Conservation (phyloP, 1,284 basidiomycete genomes). For the Xerocomus alliaceus region DNA sequence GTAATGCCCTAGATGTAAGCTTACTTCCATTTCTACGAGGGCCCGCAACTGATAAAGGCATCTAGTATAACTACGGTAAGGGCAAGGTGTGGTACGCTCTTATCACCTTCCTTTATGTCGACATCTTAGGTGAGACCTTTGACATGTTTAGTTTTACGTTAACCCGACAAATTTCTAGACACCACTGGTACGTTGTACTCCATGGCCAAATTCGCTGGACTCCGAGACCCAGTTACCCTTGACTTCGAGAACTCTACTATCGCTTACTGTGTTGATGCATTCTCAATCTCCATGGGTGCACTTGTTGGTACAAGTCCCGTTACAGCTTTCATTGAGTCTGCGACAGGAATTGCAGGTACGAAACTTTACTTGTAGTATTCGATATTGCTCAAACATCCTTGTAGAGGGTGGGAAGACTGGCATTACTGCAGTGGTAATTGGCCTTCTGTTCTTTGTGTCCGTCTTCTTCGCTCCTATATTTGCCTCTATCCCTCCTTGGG, state of each 20-base stretch:
- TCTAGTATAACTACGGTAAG: conserved; percentile 63
- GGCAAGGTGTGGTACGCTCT: conserved; percentile 88
- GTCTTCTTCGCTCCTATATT: conserved; percentile 93
- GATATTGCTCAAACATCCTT: conserved; percentile 9
- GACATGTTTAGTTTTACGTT: background rate
- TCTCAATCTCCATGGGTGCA: conserved; percentile 82
- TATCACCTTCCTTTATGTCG: conserved; percentile 88
- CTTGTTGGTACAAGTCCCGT: conserved; percentile 88
- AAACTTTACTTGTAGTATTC: conserved; percentile 3
- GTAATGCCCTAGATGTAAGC: conserved; percentile 70
- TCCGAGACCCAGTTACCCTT: conserved; percentile 83
- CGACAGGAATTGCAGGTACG: conserved; percentile 74
- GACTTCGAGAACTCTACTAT: conserved; percentile 89
- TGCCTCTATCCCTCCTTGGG: conserved; percentile 86
- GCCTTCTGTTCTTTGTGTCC: conserved; percentile 83
- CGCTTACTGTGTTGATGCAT: conserved; percentile 85
- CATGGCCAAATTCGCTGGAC: conserved; percentile 91
- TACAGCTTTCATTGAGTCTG: conserved; percentile 87
- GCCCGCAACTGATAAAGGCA: background rate
- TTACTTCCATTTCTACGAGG: background rate
- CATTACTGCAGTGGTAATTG: conserved; percentile 78
- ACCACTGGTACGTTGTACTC: conserved; percentile 83
- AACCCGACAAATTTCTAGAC: conserved; percentile 35
- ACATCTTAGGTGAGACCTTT: conserved; percentile 68
- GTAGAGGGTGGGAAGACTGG: conserved; percentile 89